phyloP scores from a whole-genome alignment of 768 basidiomycete genomes.

The Russula earlei region DNA sequence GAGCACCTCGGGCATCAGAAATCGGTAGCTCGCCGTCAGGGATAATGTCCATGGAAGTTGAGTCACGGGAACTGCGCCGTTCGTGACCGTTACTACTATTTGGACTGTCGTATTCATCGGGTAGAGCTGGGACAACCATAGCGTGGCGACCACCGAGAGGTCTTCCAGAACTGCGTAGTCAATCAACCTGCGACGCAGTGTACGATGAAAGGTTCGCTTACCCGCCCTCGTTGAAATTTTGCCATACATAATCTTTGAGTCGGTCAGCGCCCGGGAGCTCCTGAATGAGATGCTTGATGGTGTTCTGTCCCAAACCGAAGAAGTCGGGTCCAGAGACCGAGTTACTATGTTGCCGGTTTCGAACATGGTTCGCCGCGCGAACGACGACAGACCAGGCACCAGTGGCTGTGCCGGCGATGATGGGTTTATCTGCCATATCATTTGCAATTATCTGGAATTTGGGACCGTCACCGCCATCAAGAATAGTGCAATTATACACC shows the following conservation, averaged over 20 bases:
- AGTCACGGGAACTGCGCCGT: constrained; percentile 13
- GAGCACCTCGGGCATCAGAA: constrained; percentile 8
- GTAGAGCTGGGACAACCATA: constrained; percentile 69
- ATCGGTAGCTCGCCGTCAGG: constrained; percentile 11
- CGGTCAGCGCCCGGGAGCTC: constrained; percentile 65
- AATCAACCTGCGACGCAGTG: constrained; percentile 16
- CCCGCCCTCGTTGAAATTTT: constrained; percentile 80
- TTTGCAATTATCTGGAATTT: constrained; percentile 77
- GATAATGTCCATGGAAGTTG: constrained; percentile 11
- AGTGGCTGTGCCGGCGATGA: constrained; percentile 80
- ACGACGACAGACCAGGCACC: constrained; percentile 84
- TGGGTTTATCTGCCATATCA: constrained; percentile 59
- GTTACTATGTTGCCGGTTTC: constrained; percentile 76
- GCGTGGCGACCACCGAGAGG: constrained; percentile 75
- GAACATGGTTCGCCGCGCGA: constrained; percentile 70
- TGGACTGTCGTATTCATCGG: constrained; percentile 57
- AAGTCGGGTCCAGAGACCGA: constrained; percentile 86
- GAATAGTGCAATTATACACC: constrained; percentile 74
- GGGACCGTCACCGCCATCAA: constrained; percentile 77
- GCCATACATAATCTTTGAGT: constrained; percentile 77
- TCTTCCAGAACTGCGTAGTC: constrained; percentile 31
- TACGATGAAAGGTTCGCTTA: constrained; percentile 33
- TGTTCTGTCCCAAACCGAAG: constrained; percentile 79
- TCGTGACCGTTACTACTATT: constrained; percentile 21
- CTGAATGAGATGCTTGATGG: constrained; percentile 86